A percentile compares a stretch with the other conserved stretches of the same genome.
These are phyloP conservation scores for Alternaria brassicicola DNA, from an alignment of 2,329 filamentous ascomycete species.

Conservation along the genomic window DNA sequence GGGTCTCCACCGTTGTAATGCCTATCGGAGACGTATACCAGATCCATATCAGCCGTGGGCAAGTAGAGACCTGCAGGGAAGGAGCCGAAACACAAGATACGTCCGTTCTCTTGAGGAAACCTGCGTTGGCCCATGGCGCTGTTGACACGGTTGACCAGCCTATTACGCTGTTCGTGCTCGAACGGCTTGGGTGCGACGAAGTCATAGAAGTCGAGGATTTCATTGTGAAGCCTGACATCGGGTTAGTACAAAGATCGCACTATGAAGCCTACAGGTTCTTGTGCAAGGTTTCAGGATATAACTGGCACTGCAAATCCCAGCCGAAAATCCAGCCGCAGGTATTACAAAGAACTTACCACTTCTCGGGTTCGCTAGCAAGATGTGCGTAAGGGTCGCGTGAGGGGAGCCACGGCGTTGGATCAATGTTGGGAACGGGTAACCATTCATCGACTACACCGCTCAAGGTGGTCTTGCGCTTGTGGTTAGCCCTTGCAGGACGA, in stretches of 20 bases:
- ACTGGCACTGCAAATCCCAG: background rate
- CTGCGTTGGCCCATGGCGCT: constrained; percentile 55
- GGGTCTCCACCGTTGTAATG: constrained; percentile 59
- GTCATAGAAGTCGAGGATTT: constrained; percentile 87
- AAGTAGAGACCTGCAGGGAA: constrained; percentile 82
- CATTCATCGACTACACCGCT: constrained; percentile 53
- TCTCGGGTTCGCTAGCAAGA: constrained; percentile 57
- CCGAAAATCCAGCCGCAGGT: background rate
- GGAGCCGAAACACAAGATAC: constrained; percentile 84
- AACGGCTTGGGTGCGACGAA: constrained; percentile 78
- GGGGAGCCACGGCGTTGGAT: constrained; percentile 58
- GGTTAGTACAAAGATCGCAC: background rate
- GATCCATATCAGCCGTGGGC: constrained; percentile 88
- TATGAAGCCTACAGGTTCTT: background rate
- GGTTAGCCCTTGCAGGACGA: constrained; percentile 8
- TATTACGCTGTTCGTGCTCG: constrained; percentile 75
- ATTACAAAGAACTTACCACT: constrained; percentile 43
- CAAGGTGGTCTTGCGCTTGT: constrained; percentile 72
- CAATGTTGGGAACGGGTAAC: constrained; percentile 42
- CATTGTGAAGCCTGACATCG: constrained; percentile 75
- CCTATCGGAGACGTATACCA: constrained; percentile 77
- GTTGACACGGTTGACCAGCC: constrained; percentile 73
- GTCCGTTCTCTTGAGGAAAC: constrained; percentile 52
- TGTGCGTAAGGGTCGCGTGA: constrained; percentile 58
- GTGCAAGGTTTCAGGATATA: background rate